These are phyloP conservation scores for Talaromyces sp. DNA, from an alignment of 2,329 filamentous ascomycete species.

Conservation along the genomic window DNA sequence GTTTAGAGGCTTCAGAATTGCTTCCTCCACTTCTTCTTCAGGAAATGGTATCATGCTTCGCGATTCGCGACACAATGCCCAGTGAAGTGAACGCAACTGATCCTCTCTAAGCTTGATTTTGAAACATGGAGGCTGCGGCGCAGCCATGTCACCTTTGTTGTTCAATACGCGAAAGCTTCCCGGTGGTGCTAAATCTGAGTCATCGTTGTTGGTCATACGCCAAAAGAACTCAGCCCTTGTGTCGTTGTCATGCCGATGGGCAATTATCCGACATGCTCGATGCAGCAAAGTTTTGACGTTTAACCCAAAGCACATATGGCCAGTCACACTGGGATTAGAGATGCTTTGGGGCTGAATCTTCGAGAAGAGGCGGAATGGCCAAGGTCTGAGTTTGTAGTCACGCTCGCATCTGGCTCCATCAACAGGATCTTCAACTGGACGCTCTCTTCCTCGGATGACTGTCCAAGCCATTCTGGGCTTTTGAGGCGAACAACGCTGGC, in stretches of 20 bases:
- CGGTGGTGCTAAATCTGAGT: conserved; percentile 27
- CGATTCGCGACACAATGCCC: conserved; percentile 56
- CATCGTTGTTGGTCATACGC: conserved; percentile 46
- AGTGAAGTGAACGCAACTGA: conserved; percentile 52
- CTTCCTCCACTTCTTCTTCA: conserved; percentile 56
- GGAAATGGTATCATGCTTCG: conserved; percentile 36
- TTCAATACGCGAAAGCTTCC: conserved; percentile 38
- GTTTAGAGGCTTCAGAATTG: conserved; percentile 43
- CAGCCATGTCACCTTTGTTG: conserved; percentile 35
- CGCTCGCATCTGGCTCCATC: conserved; percentile 49
- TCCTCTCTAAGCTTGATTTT: conserved; percentile 41
- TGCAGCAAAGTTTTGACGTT: conserved; percentile 35
- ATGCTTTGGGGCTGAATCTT: conserved; percentile 17
- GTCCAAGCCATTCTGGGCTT: conserved; percentile 32
- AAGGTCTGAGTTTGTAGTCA: conserved; percentile 44
- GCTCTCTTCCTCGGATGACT: conserved; percentile 19
- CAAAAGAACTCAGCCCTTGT: conserved; percentile 29
- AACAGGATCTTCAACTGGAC: conserved; percentile 46
- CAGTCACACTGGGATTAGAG: conserved; percentile 16
- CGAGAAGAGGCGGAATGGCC: conserved; percentile 37
- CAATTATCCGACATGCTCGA: conserved; percentile 27
- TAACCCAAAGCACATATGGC: conserved; percentile 35
- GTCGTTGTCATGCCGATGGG: conserved; percentile 4
- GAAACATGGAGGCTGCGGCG: conserved; percentile 33
- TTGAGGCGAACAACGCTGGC: conserved; percentile 26